Evolutionary conservation across 2,329 filamentous ascomycete genomes (phyloP), one percentile per base, ranked within the genome.

Genomic region (Chaetoscypha palmicola): DNA sequence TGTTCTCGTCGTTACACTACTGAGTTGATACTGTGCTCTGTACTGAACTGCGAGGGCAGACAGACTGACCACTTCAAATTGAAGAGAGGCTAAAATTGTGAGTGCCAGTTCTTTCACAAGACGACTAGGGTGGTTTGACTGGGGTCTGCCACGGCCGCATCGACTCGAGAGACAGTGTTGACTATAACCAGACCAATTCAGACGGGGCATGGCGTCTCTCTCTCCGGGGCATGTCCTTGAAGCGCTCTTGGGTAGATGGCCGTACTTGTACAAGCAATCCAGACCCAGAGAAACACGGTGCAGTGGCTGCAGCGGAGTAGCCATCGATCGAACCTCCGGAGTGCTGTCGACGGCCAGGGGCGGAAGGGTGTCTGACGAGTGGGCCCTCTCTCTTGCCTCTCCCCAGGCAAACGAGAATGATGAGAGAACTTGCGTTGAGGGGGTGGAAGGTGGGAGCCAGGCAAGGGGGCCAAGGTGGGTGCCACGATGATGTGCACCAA

Each of bases 21-120:
- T 28, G 24, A 42, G 49, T 49, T 51, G 33, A 51, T 38, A 42
- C 33, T 42, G 37, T 41, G 46, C 28, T 37, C 24, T 38, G 37
- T 38, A 45, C 33, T 42, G 21, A 51, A 14, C 35, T 30, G 17
- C 41, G 36, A 51, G 37, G 34, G 32, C 34, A 45, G 41, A 38
- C n/a, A n/a, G 37, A 43, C 45, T 46, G 20, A 40, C 37, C 19
- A 49, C 19, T 19, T 46, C 41, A 38, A 45, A 10, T 39, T 30
- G 36, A 47, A 50, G 53, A 8, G 45, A 39, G 41, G 51, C 55
- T 56, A 57, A 43, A 43, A 16, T 21, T 33, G 36, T 16, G 46
- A 50, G 56, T 59, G 56, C 49, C 54, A 58, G 49, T 56, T 52
- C 50, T 53, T 54, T 30, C 41, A 41, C 51, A 49, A 51, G 28